Evolutionary conservation across 345 rosid species (phyloP).

Genomic region (Adansonia digitata): DNA sequence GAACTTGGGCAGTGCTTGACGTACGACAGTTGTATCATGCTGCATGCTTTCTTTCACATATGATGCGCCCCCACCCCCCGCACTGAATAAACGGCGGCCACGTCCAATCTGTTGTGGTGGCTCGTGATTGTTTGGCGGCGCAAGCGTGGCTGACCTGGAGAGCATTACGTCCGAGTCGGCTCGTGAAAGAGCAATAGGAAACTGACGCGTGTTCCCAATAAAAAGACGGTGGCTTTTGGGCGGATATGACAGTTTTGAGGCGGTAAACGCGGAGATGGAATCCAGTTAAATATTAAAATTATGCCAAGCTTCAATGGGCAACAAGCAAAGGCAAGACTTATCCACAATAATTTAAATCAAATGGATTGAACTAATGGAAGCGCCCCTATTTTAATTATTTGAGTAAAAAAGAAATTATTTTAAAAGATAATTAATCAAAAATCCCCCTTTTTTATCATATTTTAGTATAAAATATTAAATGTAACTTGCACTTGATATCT

Average conservation of each 20-base stretch:
- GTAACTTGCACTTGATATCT: no score
- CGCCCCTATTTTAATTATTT: not conserved
- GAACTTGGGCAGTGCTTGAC: not conserved
- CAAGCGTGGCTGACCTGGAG: conserved; percentile 26
- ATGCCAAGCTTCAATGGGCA: not conserved
- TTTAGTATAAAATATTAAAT: not conserved
- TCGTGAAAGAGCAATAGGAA: not conserved
- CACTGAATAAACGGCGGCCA: not conserved
- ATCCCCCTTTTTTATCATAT: no score
- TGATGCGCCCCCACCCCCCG: no score
- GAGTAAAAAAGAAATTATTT: not conserved
- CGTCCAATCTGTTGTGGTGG: conserved; percentile 14
- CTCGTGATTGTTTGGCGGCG: conserved; percentile 18
- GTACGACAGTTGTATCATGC: not conserved
- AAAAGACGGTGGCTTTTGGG: not conserved
- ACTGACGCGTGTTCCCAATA: conserved; percentile 7
- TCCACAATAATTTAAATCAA: conserved; percentile 5
- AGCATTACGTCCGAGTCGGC: conserved; percentile 10
- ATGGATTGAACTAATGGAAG: not conserved
- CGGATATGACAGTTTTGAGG: not conserved
- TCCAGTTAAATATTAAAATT: no score
- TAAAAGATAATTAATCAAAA: not conserved
- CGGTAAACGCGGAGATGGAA: conserved; percentile 24
- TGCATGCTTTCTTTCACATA: not conserved
- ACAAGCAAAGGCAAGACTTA: not conserved